Percentiles rank a stretch among this genome's conserved stretches.
phyloP scores from a whole-genome alignment of 2,329 filamentous ascomycete genomes.

The Fulvia fulva region DNA sequence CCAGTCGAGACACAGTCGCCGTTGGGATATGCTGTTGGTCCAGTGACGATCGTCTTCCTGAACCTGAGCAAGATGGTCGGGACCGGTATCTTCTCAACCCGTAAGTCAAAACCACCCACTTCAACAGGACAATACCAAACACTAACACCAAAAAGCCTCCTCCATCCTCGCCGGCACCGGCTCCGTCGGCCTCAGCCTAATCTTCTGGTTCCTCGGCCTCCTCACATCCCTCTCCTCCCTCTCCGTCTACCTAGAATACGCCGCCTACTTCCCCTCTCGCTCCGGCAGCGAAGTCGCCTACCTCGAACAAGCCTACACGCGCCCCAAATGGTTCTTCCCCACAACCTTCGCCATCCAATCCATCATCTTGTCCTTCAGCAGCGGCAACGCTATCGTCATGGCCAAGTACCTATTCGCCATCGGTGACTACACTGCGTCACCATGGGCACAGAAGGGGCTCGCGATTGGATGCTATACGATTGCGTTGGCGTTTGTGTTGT shows the following conservation, averaged over 20 bases:
- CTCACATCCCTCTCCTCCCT: conserved; percentile 55
- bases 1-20: conserved; percentile 58
- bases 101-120: conserved; percentile 39
- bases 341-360: conserved; percentile 62
- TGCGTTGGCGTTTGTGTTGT: conserved; percentile 43
- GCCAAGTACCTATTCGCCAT: conserved; percentile 61
- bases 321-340: conserved; percentile 61
- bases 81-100: conserved; percentile 50
- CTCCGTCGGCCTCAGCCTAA: conserved; percentile 58
- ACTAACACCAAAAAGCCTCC: conserved; percentile 42
- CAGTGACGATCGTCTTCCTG: conserved; percentile 55
- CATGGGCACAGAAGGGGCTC: conserved; percentile 65
- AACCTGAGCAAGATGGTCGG: conserved; percentile 63
- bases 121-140: background rate
- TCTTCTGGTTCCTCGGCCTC: conserved; percentile 64
- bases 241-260: conserved; percentile 60
- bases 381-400: conserved; percentile 58
- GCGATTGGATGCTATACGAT: conserved; percentile 61
- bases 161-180: conserved; percentile 57
- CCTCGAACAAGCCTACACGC: conserved; percentile 63
- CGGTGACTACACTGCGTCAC: conserved; percentile 46
- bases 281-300: conserved; percentile 65
- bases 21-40: conserved; percentile 56
- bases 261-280: conserved; percentile 63
- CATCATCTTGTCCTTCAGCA: conserved; percentile 62